phyloP scores from a whole-genome alignment of 768 basidiomycete genomes.

The Pisolithus microcarpus region DNA sequence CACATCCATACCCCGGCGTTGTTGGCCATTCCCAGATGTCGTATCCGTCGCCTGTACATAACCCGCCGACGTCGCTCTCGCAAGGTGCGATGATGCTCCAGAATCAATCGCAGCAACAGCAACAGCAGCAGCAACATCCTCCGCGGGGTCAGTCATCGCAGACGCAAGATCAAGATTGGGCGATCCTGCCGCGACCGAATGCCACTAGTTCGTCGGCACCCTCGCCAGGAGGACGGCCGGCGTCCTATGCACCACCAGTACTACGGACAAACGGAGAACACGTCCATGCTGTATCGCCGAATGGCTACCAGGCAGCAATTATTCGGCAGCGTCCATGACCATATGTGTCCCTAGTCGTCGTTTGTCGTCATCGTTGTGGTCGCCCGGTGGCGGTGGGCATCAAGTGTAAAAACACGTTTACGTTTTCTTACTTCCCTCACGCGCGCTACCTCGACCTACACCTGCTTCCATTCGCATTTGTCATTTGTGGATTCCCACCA shows the following conservation, averaged over 20 bases:
- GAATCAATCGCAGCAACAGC: conserved; percentile 37
- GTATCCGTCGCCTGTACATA: conserved; percentile 37
- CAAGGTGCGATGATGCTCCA: conserved; percentile 32
- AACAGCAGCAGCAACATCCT: not conserved
- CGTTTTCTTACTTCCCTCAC: conserved; percentile 19
- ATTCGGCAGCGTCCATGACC: conserved; percentile 47
- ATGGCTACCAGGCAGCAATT: conserved; percentile 41
- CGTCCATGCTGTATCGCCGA: conserved; percentile 30
- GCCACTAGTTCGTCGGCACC: conserved; percentile 24
- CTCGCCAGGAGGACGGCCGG: conserved; percentile 39
- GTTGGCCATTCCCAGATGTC: conserved; percentile 29
- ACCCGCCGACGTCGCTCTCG: conserved; percentile 33
- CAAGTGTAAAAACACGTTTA: not conserved
- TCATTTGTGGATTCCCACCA: not conserved
- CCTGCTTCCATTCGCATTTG: not conserved
- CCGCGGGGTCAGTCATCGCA: conserved; percentile 25
- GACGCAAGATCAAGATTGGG: conserved; percentile 33
- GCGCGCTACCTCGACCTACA: not conserved
- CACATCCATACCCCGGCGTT: conserved; percentile 33
- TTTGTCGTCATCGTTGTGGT: no score
- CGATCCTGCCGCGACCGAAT: conserved; percentile 32
- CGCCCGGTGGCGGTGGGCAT: not conserved
- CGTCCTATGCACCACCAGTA: conserved; percentile 43
- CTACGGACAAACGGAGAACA: conserved; percentile 40
- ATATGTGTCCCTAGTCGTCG: not conserved